Evolutionary conservation across 2,329 filamentous ascomycete species (phyloP).

Genomic region (Paecilomyces dactylethromorphus): DNA sequence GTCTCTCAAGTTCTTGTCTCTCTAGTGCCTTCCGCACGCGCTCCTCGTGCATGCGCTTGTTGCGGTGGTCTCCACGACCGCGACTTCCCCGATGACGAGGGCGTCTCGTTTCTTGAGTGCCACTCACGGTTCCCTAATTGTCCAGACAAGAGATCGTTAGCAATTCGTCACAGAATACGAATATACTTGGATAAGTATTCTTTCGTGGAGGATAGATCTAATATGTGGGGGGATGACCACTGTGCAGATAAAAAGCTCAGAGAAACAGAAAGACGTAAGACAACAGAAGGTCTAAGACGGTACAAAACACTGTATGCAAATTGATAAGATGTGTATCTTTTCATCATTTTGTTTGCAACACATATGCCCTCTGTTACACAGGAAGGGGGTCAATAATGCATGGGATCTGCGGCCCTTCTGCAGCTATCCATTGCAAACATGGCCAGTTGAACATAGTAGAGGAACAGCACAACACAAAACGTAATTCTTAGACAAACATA

Average conservation of each 20-base stretch:
- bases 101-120: neutral
- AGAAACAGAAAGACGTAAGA: neutral
- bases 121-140: neutral
- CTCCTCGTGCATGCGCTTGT: constrained; percentile 4
- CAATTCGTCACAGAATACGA: neutral
- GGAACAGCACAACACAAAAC: neutral
- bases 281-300: neutral
- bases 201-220: neutral
- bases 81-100: constrained; percentile 1
- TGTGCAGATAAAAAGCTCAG: neutral
- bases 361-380: neutral
- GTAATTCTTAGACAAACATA: neutral
- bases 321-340: neutral
- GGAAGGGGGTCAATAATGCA: neutral
- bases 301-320: neutral
- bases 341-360: neutral
- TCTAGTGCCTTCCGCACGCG: neutral
- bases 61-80: constrained; percentile 6
- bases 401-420: neutral
- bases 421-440: neutral
- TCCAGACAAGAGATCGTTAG: neutral
- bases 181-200: neutral
- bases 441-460: neutral
- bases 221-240: neutral
- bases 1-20: neutral